Evolutionary conservation across 345 rosid species (phyloP).

Genomic region (Rhizophora mangle): DNA sequence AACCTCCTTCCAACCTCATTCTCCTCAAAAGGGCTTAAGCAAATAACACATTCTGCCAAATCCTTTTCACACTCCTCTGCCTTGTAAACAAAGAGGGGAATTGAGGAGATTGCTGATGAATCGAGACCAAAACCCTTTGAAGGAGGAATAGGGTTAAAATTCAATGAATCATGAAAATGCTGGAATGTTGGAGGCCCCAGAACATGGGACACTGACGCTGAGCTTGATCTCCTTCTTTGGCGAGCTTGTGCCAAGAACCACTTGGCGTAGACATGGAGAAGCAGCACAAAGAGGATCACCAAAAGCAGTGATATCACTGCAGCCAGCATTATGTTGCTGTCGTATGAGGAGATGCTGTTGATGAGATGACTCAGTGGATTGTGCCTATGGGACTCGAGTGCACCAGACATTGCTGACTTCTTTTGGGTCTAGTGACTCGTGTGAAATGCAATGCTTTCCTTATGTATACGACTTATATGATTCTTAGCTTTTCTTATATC

Average conservation of each 20-base stretch:
- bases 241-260: conserved; percentile 56
- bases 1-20: conserved; percentile 57
- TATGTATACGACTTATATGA: too few relatives aligned
- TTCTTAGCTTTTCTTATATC: too few relatives aligned
- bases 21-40: conserved; percentile 60
- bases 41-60: conserved; percentile 58
- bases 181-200: conserved; percentile 33
- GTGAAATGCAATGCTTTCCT: too few relatives aligned
- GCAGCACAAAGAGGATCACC: conserved; percentile 68
- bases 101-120: conserved; percentile 51
- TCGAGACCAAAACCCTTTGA: conserved; percentile 53
- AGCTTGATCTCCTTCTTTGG: conserved; percentile 21
- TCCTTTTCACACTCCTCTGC: conserved; percentile 21
- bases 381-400: conserved; percentile 14
- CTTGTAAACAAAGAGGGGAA: conserved; percentile 61
- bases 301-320: conserved; percentile 66
- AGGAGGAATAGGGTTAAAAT: conserved; percentile 16
- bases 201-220: conserved; percentile 32
- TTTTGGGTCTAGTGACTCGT: too few relatives aligned
- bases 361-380: conserved; percentile 33
- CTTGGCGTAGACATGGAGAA: conserved; percentile 81
- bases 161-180: conserved; percentile 32
- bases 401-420: conserved; percentile 12
- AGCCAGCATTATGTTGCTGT: conserved; percentile 64
- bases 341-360: conserved; percentile 55